Evolutionary conservation across 352 stramenopile species (phyloP).

Genomic region (Pythium utonaiense): DNA sequence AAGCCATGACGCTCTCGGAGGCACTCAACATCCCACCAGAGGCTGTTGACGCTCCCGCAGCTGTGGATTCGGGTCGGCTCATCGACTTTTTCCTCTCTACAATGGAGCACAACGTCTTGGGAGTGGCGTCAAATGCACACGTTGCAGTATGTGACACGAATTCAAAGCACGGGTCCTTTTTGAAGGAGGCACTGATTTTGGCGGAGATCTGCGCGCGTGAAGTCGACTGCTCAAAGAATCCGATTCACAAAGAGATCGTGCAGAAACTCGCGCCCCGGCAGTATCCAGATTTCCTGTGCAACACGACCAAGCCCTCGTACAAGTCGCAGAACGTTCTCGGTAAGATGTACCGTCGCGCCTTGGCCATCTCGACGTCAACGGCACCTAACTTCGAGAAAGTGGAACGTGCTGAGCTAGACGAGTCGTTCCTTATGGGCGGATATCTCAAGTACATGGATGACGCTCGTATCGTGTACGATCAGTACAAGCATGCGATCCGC

Average conservation of each 20-base stretch:
- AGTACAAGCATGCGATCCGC: conserved; percentile 58
- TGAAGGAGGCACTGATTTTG: conserved; percentile 43
- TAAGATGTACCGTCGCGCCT: conserved; percentile 67
- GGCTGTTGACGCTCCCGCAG: conserved; percentile 27
- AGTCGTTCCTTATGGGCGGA: conserved; percentile 44
- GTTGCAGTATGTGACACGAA: conserved; percentile 58
- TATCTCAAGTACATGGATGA: conserved; percentile 44
- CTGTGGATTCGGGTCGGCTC: conserved; percentile 38
- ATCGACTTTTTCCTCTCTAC: conserved; percentile 74
- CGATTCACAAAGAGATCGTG: conserved; percentile 44
- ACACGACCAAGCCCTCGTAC: conserved; percentile 58
- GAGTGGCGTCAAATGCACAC: conserved; percentile 75
- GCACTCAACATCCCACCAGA: conserved; percentile 7
- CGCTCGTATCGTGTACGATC: conserved; percentile 46
- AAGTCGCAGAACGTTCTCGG: conserved; percentile 69
- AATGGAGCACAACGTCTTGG: conserved; percentile 69
- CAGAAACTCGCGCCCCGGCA: conserved; percentile 40
- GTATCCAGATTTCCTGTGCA: conserved; percentile 85
- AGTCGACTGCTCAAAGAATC: conserved; percentile 64
- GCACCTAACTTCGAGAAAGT: conserved; percentile 19
- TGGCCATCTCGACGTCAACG: conserved; percentile 44
- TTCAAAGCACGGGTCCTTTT: conserved; percentile 37
- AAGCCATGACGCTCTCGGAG: conserved; percentile 48
- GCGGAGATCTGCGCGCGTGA: conserved; percentile 67
- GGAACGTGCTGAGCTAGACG: conserved; percentile 36